phyloP scores from a whole-genome alignment of 805 yeast species.

The Candida chilensis region DNA sequence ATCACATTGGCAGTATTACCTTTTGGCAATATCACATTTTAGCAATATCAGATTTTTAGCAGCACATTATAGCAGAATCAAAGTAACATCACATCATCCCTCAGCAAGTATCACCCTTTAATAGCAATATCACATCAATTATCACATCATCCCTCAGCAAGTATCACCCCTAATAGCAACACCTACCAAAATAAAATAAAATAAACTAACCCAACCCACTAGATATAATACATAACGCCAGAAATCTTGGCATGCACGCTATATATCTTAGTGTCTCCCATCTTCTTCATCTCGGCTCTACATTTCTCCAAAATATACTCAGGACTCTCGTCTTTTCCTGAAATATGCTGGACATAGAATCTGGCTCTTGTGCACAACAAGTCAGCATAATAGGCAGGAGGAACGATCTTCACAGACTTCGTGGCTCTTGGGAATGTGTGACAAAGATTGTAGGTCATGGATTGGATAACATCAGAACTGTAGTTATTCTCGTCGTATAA shows the following conservation, averaged over 20 bases:
- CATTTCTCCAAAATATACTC: not conserved
- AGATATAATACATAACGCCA: slow-evolving; percentile 1
- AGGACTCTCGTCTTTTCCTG: not conserved
- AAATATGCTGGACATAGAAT: not conserved
- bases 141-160: too few relatives aligned
- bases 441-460: slow-evolving; percentile 15
- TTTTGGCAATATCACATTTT: too few relatives aligned
- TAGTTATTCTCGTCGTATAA: slow-evolving; percentile 15
- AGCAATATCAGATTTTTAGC: too few relatives aligned
- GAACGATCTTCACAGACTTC: slow-evolving; percentile 17
- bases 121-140: too few relatives aligned
- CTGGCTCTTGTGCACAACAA: slow-evolving; percentile 16
- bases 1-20: too few relatives aligned
- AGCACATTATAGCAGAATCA: too few relatives aligned
- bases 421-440: slow-evolving; percentile 17
- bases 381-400: slow-evolving; percentile 20
- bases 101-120: too few relatives aligned
- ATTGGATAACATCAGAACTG: slow-evolving; percentile 14
- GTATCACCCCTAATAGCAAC: too few relatives aligned
- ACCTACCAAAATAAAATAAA: too few relatives aligned
- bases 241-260: not conserved
- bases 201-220: not conserved
- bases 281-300: not conserved
- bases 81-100: too few relatives aligned
- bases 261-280: not conserved